phyloP scores from a whole-genome alignment of 768 basidiomycete species.

The Psilocybe sp. region DNA sequence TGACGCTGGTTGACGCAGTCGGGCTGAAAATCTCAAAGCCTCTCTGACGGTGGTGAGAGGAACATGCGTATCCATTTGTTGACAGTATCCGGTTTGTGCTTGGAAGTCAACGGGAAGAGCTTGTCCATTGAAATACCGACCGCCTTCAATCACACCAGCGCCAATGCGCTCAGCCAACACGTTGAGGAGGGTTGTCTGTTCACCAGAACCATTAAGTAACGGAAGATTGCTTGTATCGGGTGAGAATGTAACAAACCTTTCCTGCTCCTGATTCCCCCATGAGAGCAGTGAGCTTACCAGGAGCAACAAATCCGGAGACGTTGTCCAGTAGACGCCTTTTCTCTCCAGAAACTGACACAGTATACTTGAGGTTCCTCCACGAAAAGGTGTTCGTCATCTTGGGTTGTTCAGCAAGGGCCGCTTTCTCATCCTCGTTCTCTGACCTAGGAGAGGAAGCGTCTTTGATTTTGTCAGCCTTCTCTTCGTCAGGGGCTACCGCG shows the following conservation, averaged over 20 bases:
- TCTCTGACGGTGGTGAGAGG: conserved; percentile 77
- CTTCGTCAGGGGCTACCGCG: conserved; percentile 28
- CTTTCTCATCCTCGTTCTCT: conserved; percentile 23
- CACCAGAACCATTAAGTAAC: no score
- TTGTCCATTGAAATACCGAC: conserved; percentile 55
- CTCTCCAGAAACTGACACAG: conserved; percentile 51
- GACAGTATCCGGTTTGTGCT: conserved; percentile 79
- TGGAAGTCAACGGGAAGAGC: conserved; percentile 54
- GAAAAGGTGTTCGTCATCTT: conserved; percentile 67
- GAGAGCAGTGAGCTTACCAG: conserved; percentile 75
- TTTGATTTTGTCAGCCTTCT: conserved; percentile 20
- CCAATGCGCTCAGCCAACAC: conserved; percentile 50
- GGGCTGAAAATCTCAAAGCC: conserved; percentile 77
- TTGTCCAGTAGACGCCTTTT: conserved; percentile 58
- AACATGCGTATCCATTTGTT: conserved; percentile 83
- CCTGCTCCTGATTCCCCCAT: conserved; percentile 62
- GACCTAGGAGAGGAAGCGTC: no score
- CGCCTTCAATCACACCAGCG: conserved; percentile 47
- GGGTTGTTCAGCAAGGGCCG: conserved; percentile 35
- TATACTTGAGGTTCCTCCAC: conserved; percentile 72
- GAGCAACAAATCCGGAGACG: conserved; percentile 77
- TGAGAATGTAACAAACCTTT: conserved; percentile 35
- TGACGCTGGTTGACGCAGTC: conserved; percentile 67
- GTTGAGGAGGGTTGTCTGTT: conserved; percentile 54
- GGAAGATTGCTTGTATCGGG: no score